phyloP scores from a whole-genome alignment of 306 rosid species.

The Neltuma alba region DNA sequence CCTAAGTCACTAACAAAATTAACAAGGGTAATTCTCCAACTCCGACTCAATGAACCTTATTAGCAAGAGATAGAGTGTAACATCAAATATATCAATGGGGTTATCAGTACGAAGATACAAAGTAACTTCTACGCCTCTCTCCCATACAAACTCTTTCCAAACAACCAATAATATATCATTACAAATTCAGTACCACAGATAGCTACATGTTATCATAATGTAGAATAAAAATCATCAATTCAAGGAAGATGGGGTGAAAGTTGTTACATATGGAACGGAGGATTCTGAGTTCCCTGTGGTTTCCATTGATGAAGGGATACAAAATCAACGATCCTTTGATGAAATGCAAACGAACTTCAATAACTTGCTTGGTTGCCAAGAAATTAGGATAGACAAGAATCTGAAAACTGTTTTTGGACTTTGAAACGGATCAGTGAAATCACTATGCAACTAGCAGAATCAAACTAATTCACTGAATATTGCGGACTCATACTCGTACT shows the following conservation, averaged over 20 bases:
- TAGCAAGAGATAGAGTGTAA: not conserved
- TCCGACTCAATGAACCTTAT: not conserved
- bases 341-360: constrained; percentile 39
- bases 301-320: constrained; percentile 55
- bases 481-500: not conserved
- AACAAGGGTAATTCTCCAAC: not conserved
- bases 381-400: not conserved
- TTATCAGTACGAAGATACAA: not conserved
- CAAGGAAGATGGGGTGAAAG: not conserved
- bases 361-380: constrained; percentile 13
- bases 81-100: constrained; percentile 8
- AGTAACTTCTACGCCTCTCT: constrained; percentile 6
- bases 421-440: not conserved
- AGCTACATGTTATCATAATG: not conserved
- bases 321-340: constrained; percentile 82
- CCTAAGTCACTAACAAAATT: not conserved
- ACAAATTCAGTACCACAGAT: not conserved
- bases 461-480: constrained; percentile 4
- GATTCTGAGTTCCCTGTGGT: constrained; percentile 44
- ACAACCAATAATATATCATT: not conserved
- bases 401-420: not conserved
- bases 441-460: constrained; percentile 1
- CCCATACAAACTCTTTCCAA: not conserved
- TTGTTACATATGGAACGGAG: constrained; percentile 41
- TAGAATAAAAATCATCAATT: not conserved